A percentile compares a stretch with the other conserved stretches of the same genome.
These are phyloP conservation scores for Fusarium kyushuense DNA, from an alignment of 2,329 filamentous ascomycete genomes.

Conservation along the genomic window DNA sequence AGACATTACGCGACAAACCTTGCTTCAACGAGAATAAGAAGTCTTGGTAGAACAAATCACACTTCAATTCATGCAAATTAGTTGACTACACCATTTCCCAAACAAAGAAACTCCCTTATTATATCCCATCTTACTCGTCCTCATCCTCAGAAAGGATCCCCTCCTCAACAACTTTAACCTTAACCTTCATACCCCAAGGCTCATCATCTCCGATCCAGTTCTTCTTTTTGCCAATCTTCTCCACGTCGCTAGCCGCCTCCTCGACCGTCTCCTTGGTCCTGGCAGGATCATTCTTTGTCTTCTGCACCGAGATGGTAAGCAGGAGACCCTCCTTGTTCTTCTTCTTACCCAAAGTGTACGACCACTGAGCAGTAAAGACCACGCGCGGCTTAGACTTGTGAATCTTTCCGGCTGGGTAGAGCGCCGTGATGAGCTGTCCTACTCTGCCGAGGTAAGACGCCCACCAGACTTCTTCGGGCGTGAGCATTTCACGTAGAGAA, in stretches of 20 bases:
- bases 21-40: not conserved
- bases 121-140: not conserved
- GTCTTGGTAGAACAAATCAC: not conserved
- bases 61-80: constrained; percentile 8
- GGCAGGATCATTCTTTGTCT: constrained; percentile 53
- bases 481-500: constrained; percentile 65
- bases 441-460: constrained; percentile 72
- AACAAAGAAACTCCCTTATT: not conserved
- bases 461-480: constrained; percentile 72
- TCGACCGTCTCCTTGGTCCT: constrained; percentile 57
- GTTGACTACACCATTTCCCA: not conserved
- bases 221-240: constrained; percentile 71
- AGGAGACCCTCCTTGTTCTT: constrained; percentile 56
- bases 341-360: constrained; percentile 55
- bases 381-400: constrained; percentile 55
- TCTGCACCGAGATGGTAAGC: constrained; percentile 58
- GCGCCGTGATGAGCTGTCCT: constrained; percentile 65
- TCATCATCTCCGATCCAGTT: constrained; percentile 58
- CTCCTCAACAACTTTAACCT: constrained; percentile 52
- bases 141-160: constrained; percentile 43
- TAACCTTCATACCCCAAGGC: constrained; percentile 56
- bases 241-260: constrained; percentile 57
- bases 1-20: constrained; percentile 46
- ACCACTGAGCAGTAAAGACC: constrained; percentile 57
- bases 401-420: constrained; percentile 71